Evolutionary conservation across 2,329 filamentous ascomycete species (phyloP), one percentile per base, ranked within the genome.

Genomic region (Microascus cirrosus): DNA sequence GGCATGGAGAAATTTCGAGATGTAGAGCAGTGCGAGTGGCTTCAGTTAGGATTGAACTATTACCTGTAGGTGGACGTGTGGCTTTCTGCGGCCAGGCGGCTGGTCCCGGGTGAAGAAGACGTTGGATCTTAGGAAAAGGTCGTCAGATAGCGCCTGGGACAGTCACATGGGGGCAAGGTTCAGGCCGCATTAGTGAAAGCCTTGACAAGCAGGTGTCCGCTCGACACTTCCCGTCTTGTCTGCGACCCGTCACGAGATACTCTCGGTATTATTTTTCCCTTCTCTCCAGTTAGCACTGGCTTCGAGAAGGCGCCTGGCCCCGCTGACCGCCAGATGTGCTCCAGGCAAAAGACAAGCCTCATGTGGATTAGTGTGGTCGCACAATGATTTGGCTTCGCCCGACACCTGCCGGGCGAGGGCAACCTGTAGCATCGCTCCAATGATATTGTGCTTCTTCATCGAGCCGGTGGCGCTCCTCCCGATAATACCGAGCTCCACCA

Each of bases 1-100:
- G 65, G 63, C 56, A 70, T 66, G 22, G 67, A 65, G 7, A 61
- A 62, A 0, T 78, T 77, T 61, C 68, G 72, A 50, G 75, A 79
- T 67, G 65, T 75, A 57, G 67, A 73, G 62, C 76, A 78, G 67
- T 79, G 76, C 62, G 68, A 66, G 24, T 75, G 69, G 62, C 61
- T 75, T 59, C 71, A 71, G 18, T 70, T 74, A 62, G 67, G 69
- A 13, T 64, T 75, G 54, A 64, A 64, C 45, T 74, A 72, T 59
- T 73, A 73, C 61, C 58, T 74, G 28, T 59, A 50, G 61, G 57
- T 11, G 11, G 15, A 13, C 3, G 18, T 10, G 12, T 22, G 22
- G 45, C n/a, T 50, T 24, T n/a, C 20, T 20, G n/a, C 5, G 13
- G 15, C 13, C 39, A 45, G 28, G 28, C 28, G 28, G 28, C 28